Conservation (phyloP, 1,284 basidiomycete species). For the Cryptococcus sp. region DNA sequence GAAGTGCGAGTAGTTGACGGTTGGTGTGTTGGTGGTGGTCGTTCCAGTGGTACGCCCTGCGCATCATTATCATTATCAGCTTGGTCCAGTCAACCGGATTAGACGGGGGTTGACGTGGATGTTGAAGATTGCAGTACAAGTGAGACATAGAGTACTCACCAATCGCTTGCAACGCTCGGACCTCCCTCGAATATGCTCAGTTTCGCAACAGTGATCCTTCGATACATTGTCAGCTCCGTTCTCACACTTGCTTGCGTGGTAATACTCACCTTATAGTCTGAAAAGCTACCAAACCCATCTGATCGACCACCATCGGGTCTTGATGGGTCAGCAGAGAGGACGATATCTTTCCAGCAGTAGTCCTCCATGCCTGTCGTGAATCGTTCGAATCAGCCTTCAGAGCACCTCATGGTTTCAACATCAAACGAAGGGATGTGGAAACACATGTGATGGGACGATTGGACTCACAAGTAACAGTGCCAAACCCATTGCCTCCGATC, state of each 20-base stretch:
- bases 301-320: conserved; percentile 30
- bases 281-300: conserved; percentile 40
- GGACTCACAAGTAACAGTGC: conserved; percentile 41
- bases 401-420: too few relatives aligned
- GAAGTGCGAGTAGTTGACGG: too few relatives aligned
- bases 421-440: too few relatives aligned
- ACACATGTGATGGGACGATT: too few relatives aligned
- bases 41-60: conserved; percentile 1
- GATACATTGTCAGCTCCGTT: neutral
- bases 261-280: conserved; percentile 30
- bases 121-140: neutral
- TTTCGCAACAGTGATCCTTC: neutral
- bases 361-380: conserved; percentile 43
- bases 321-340: conserved; percentile 36
- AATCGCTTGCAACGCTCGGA: conserved; percentile 20
- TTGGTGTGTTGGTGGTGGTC: neutral
- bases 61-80: neutral
- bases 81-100: neutral
- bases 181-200: conserved; percentile 16
- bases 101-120: neutral
- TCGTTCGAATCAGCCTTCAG: too few relatives aligned
- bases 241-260: neutral
- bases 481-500: conserved; percentile 41
- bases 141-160: conserved; percentile 12
- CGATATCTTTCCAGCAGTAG: conserved; percentile 41